Base-by-base conservation (phyloP, 2,329 filamentous ascomycete genomes). In the Alternaria angustiovoidea region DNA sequence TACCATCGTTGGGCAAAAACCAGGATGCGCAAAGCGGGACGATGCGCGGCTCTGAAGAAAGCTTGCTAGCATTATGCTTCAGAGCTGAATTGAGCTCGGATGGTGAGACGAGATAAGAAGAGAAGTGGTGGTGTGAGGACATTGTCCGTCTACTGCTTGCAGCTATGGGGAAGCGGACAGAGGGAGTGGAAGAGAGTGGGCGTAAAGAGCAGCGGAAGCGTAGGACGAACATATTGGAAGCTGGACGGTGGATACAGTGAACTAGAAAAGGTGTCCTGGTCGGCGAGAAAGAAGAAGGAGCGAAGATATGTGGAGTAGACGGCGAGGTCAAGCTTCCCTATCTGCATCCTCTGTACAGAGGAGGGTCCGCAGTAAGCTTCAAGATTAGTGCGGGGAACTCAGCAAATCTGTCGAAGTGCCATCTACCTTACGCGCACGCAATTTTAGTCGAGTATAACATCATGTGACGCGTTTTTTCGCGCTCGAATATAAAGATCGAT, bases 1-100 rank as follows among this genome's bases (percentile, higher is more conserved):
- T 89, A 54, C 87, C 87, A 66, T 97, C 94, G 78, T 97, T 98
- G 64, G 95, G 95, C 64, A 99, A 87, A 76, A 97, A 99, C 95
- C 95, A 99, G 24, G 93, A 87, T 47, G 94, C 95, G 80, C 94
- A 97, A 42, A 99, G 85, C 3, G 95, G 92, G 54, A 99, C 89
- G 43, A 96, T 90, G 67, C 91, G 89, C 1, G 94, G 91, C 12
- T 92, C 88, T 43, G 92, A 91, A 61, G 91, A 93, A 71, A 94
- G 91, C 63, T 90, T 88, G 54, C 90, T 91, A 12, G 93, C 87
- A 78, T 94, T 96, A 81, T 90, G 91, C 79, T 91, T 89, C 52
- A 99, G 85, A 52, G 93, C 94, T 66, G 91, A 87, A 74, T 90
- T 81, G 58, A 98, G 89, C 80, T 97, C 90, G 63, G 88, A 86